A percentile compares a stretch with the other conserved stretches of the same genome.
Evolutionary conservation across 495 filamentous ascomycete species (phyloP).

Genomic region (Pyrenula massariospora): DNA sequence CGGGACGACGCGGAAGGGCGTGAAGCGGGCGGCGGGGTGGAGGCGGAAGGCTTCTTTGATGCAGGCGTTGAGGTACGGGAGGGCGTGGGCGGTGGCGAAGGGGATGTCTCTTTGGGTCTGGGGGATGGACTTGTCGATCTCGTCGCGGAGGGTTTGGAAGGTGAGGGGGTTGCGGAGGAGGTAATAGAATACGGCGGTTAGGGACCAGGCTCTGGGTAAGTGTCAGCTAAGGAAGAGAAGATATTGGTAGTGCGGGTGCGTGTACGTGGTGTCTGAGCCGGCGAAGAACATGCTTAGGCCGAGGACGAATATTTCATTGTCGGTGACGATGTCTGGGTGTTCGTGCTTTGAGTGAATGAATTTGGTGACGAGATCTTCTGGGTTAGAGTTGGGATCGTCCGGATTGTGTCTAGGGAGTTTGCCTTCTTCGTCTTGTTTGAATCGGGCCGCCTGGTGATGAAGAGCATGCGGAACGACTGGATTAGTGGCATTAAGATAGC

Average conservation of each 20-base stretch:
- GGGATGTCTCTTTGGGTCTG: conserved; percentile 25
- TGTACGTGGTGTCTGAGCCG: background rate
- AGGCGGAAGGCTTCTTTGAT: conserved; percentile 6
- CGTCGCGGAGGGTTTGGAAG: conserved; percentile 31
- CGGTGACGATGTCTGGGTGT: background rate
- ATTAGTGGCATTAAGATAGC: background rate
- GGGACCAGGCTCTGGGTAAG: conserved; percentile 4
- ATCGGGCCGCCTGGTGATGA: conserved; percentile 1
- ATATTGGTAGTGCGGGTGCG: background rate
- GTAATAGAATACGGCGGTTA: conserved; percentile 37
- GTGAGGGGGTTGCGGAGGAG: conserved; percentile 38
- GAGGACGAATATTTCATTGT: background rate
- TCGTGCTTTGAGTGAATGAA: background rate
- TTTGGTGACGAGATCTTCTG: background rate
- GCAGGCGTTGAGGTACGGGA: conserved; percentile 18
- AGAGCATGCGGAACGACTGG: background rate
- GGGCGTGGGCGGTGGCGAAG: conserved; percentile 29
- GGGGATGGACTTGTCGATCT: conserved; percentile 38
- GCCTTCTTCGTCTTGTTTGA: background rate
- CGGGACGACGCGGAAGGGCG: conserved; percentile 54
- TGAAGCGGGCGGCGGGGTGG: conserved; percentile 45
- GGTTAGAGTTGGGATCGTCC: background rate
- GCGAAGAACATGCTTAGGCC: background rate
- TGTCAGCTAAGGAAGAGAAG: background rate
- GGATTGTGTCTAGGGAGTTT: background rate